phyloP scores from a whole-genome alignment of 768 basidiomycete species.

The Russula earlei region DNA sequence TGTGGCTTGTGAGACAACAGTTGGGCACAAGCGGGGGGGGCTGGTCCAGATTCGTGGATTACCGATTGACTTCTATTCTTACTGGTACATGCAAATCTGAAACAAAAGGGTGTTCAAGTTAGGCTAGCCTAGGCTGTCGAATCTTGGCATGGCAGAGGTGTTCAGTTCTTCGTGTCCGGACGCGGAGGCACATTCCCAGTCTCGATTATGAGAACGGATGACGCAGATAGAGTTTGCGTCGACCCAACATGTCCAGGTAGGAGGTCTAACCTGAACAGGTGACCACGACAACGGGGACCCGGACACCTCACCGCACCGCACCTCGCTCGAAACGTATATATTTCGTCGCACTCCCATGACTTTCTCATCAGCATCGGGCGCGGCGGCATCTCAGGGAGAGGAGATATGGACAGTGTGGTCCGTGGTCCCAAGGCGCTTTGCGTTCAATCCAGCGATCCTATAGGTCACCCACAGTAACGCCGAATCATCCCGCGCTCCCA shows the following conservation, averaged over 20 bases:
- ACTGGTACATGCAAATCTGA: neutral
- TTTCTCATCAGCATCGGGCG: constrained; percentile 9
- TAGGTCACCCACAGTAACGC: constrained; percentile 6
- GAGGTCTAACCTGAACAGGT: constrained; percentile 10
- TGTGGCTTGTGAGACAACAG: neutral
- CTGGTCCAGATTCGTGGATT: neutral
- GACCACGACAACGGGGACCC: neutral
- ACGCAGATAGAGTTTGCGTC: constrained; percentile 7
- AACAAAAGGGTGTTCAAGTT: neutral
- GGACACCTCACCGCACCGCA: neutral
- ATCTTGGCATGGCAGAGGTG: neutral
- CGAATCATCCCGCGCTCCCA: constrained; percentile 7
- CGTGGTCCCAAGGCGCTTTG: constrained; percentile 4
- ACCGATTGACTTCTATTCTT: constrained; percentile 15
- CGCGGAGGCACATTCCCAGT: neutral
- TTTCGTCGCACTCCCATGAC: neutral
- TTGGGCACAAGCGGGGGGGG: neutral
- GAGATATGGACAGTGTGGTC: neutral
- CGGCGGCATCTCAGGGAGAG: neutral
- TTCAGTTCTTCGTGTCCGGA: neutral
- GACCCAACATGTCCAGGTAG: neutral
- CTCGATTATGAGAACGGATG: neutral
- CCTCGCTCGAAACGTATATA: constrained; percentile 4
- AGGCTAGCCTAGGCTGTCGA: constrained; percentile 1
- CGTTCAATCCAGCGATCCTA: neutral